Evolutionary conservation across 805 yeast genomes (phyloP), one percentile per base, ranked within the genome.

Genomic region (Myxozyma monticola): DNA sequence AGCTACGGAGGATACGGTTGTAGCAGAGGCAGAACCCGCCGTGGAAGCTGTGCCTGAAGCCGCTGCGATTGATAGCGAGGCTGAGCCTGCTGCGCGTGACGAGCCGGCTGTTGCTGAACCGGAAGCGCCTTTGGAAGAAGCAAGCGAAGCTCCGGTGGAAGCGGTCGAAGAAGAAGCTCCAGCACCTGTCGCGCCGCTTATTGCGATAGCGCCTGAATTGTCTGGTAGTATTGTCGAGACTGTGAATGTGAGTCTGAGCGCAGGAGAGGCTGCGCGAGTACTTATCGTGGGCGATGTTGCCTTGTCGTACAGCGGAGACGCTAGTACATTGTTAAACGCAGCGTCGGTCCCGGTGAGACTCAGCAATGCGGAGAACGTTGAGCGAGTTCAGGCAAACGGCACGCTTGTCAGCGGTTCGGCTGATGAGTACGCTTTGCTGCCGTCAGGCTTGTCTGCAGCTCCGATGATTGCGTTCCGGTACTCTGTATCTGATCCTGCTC

Each of bases 171-270:
- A n/a, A n/a, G n/a, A n/a, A n/a, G n/a, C n/a, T 3, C 67, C 69
- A 1, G 62, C 71, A 53, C 71, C 75, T 64, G 77, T 72, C 55
- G 85, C 79, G 63, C 76, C 83, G 31, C 72, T 77, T 24, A 64
- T 30, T 8, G 33, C 75, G 60, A 69, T 76, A 12, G 64, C 67
- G 38, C 76, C 80, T n/a, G 95, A 93, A 1, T 72, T 91, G 59
- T 87, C 84, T 61, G 82, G 90, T 2, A 84, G 95, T 40, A 72
- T 89, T 56, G 90, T 93, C n/a, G 98, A 91, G 70, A 81, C 85
- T 10, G 74, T 88, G 56, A 83, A 81, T 64, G 96, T 88, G 4
- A 75, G 77, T 17, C 83, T 83, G 67, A 80, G 78, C 56, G 87
- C 83, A 62, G 96, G 95, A 17, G 68, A 69, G 37, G 70, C 83